Evolutionary conservation across 2,329 filamentous ascomycete species (phyloP).

Genomic region (Monosporascus sp.): DNA sequence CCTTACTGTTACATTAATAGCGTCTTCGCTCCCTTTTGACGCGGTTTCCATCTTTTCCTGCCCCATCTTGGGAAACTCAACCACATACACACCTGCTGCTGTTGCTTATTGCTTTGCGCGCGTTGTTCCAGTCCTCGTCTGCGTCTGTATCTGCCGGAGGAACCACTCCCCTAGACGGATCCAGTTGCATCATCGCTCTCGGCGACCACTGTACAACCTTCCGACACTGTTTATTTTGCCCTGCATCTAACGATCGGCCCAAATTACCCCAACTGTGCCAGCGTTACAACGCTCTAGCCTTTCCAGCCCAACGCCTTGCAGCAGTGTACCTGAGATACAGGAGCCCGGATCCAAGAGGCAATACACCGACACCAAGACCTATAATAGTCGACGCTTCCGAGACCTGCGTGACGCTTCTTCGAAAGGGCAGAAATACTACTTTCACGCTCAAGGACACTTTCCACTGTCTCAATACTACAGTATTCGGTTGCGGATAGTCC

Average conservation of each 20-base stretch:
- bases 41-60: background rate
- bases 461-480: background rate
- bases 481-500: background rate
- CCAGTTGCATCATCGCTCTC: conserved; percentile 12
- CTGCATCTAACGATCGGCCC: conserved; percentile 24
- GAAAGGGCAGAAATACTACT: background rate
- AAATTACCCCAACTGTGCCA: conserved; percentile 1
- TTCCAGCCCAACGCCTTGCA: conserved; percentile 19
- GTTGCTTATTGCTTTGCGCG: background rate
- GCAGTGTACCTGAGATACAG: conserved; percentile 22
- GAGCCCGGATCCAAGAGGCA: conserved; percentile 15
- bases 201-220: conserved; percentile 23
- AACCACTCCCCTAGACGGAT: conserved; percentile 10
- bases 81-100: conserved; percentile 1
- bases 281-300: conserved; percentile 18
- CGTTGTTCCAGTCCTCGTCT: no score
- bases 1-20: conserved; percentile 22
- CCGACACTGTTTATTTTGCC: conserved; percentile 19
- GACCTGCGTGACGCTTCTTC: conserved; percentile 27
- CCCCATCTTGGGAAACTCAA: background rate
- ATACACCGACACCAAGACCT: conserved; percentile 22
- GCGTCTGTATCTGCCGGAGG: background rate
- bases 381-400: conserved; percentile 26
- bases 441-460: no score
- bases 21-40: conserved; percentile 6